A percentile compares a stretch with the other conserved stretches of the same genome.
Evolutionary conservation across 345 rosid species (phyloP).

Genomic region (Eutrema heterophyllum): DNA sequence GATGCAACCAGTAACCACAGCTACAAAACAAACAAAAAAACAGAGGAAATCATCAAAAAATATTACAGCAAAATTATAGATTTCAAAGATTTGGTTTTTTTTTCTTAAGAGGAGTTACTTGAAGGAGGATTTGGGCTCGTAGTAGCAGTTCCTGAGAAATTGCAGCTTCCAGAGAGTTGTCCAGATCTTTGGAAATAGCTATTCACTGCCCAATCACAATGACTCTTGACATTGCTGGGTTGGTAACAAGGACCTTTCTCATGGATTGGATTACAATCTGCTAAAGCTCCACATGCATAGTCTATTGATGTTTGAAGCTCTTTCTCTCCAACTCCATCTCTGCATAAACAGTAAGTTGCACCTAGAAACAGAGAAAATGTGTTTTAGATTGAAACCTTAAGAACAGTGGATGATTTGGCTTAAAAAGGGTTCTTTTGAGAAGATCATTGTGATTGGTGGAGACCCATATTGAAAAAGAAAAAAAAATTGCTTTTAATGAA

Average conservation of each 20-base stretch:
- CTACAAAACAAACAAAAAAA: conserved; percentile 31
- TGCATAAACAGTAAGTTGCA: conserved; percentile 79
- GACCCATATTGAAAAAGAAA: neutral
- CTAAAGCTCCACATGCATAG: conserved; percentile 90
- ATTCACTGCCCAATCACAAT: conserved; percentile 89
- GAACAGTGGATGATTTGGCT: neutral
- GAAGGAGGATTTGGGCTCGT: conserved; percentile 37
- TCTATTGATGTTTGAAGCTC: conserved; percentile 69
- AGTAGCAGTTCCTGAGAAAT: conserved; percentile 66
- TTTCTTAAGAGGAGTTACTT: conserved; percentile 26
- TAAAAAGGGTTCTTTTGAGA: neutral
- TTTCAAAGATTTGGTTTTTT: neutral
- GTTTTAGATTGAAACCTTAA: neutral
- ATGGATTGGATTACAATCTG: conserved; percentile 48
- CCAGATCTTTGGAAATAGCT: conserved; percentile 74
- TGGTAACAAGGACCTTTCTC: conserved; percentile 72
- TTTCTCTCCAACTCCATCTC: conserved; percentile 54
- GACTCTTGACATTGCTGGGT: conserved; percentile 66
- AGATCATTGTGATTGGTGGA: conserved; percentile 5
- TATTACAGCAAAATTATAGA: neutral
- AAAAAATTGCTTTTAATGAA: neutral
- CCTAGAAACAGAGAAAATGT: conserved; percentile 23
- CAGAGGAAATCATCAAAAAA: neutral
- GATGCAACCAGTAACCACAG: conserved; percentile 43
- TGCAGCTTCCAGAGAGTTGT: conserved; percentile 55